phyloP scores from a whole-genome alignment of 805 yeast species.

The Barnettozyma sucrosica region DNA sequence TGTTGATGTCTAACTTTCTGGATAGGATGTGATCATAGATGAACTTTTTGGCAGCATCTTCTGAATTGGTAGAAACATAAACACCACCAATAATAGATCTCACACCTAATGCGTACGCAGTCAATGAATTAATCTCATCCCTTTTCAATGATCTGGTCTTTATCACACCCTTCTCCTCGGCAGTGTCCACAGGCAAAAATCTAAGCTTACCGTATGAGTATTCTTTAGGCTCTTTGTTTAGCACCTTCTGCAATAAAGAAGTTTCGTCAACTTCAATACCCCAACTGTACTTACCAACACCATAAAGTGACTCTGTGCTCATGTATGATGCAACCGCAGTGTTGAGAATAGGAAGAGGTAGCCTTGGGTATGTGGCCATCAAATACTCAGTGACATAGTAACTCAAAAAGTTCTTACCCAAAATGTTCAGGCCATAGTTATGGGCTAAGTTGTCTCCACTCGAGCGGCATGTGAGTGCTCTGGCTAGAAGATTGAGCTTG shows the following conservation, averaged over 20 bases:
- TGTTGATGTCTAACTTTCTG: conserved; percentile 69
- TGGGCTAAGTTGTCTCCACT: conserved; percentile 45
- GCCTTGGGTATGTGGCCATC: conserved; percentile 76
- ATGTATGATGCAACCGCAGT: conserved; percentile 73
- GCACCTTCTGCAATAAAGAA: conserved; percentile 56
- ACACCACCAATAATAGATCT: conserved; percentile 81
- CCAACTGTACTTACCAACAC: conserved; percentile 67
- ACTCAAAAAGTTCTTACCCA: conserved; percentile 73
- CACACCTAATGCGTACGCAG: conserved; percentile 60
- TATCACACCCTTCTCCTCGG: conserved; percentile 46
- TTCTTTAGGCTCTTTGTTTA: conserved; percentile 63
- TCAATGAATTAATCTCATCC: conserved; percentile 23
- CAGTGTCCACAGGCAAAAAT: conserved; percentile 32
- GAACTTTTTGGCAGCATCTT: conserved; percentile 52
- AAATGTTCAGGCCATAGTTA: conserved; percentile 72
- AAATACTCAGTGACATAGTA: conserved; percentile 73
- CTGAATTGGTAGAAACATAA: conserved; percentile 63
- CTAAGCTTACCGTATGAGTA: conserved; percentile 67
- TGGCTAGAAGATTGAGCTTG: conserved; percentile 64
- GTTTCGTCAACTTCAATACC: conserved; percentile 78
- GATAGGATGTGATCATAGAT: conserved; percentile 71
- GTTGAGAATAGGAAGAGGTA: conserved; percentile 74
- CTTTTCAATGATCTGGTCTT: conserved; percentile 31
- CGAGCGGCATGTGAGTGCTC: conserved; percentile 63
- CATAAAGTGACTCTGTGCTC: conserved; percentile 58